Conservation (phyloP, 306 rosid species). For the Sicyos edulis region DNA sequence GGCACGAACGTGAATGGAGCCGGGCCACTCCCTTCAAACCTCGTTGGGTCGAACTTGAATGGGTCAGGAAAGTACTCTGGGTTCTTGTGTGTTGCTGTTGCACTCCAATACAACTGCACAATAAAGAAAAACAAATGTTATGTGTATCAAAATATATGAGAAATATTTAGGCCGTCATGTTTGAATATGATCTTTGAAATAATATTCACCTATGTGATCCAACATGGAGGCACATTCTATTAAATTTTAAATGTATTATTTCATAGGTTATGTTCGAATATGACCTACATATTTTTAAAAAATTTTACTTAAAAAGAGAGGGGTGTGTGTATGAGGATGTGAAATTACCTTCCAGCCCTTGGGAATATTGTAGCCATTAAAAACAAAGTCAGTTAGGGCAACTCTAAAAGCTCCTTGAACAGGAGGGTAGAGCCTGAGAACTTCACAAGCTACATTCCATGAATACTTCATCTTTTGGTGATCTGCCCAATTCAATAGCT, state of each 20-base stretch:
- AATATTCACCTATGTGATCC: too few relatives aligned
- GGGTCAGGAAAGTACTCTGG: neutral
- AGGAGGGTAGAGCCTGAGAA: conserved; percentile 12
- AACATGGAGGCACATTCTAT: too few relatives aligned
- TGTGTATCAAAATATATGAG: too few relatives aligned
- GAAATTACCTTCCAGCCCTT: conserved; percentile 22
- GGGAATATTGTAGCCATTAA: conserved; percentile 18
- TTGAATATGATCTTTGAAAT: too few relatives aligned
- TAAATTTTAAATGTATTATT: too few relatives aligned
- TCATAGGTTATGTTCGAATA: too few relatives aligned
- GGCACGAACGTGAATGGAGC: neutral
- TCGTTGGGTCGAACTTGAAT: conserved; percentile 12
- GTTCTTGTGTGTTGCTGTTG: conserved; percentile 16
- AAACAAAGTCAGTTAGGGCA: conserved; percentile 16
- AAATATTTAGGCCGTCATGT: too few relatives aligned
- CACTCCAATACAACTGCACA: conserved; percentile 9
- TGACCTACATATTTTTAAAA: too few relatives aligned
- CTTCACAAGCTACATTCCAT: conserved; percentile 23
- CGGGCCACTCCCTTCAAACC: too few relatives aligned
- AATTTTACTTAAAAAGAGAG: too few relatives aligned
- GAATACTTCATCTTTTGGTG: conserved; percentile 24
- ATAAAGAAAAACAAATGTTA: too few relatives aligned
- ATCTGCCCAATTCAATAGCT: conserved; percentile 17
- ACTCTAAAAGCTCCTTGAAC: conserved; percentile 17
- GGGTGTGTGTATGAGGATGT: too few relatives aligned